A percentile compares a stretch with the other conserved stretches of the same genome.
Conservation (phyloP, 1,284 basidiomycete species). For the Tausonia pullulans region DNA sequence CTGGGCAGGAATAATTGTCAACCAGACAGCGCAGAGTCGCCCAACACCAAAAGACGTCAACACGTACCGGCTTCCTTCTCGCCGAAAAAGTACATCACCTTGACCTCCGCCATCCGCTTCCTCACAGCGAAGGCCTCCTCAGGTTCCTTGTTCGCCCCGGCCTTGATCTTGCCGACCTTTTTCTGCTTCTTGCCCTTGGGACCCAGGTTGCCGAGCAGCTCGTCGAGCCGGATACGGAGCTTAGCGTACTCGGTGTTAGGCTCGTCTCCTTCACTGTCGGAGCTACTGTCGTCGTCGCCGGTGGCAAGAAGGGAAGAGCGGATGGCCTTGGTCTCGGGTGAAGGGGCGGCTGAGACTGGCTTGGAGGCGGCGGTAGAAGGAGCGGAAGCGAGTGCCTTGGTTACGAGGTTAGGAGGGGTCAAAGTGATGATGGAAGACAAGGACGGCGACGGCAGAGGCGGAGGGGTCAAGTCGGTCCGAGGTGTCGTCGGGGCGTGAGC, state of each 20-base stretch:
- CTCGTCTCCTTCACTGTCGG: constrained; percentile 30
- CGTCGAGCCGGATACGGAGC: constrained; percentile 46
- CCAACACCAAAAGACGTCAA: background rate
- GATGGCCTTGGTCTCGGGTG: background rate
- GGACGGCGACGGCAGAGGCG: background rate
- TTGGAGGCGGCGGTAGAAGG: background rate
- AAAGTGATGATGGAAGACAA: background rate
- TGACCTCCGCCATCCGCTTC: constrained; percentile 45
- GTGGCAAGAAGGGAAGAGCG: background rate
- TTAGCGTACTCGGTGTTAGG: constrained; percentile 53
- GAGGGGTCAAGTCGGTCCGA: constrained; percentile 15
- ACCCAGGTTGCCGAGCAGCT: constrained; percentile 25
- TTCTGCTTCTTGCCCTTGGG: constrained; percentile 25
- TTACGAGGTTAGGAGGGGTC: background rate
- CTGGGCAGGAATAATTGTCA: constrained; percentile 25
- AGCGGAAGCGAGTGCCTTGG: background rate
- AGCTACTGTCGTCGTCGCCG: background rate
- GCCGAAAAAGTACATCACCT: constrained; percentile 64
- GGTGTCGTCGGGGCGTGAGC: constrained; percentile 19
- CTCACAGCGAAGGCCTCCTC: constrained; percentile 42
- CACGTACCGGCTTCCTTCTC: constrained; percentile 46
- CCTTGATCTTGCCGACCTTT: constrained; percentile 2
- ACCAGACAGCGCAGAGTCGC: background rate
- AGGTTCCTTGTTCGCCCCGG: constrained; percentile 24
- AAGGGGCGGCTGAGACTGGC: background rate